Conservation (phyloP, 2,329 filamentous ascomycete species). For the Fusarium dimerum region DNA sequence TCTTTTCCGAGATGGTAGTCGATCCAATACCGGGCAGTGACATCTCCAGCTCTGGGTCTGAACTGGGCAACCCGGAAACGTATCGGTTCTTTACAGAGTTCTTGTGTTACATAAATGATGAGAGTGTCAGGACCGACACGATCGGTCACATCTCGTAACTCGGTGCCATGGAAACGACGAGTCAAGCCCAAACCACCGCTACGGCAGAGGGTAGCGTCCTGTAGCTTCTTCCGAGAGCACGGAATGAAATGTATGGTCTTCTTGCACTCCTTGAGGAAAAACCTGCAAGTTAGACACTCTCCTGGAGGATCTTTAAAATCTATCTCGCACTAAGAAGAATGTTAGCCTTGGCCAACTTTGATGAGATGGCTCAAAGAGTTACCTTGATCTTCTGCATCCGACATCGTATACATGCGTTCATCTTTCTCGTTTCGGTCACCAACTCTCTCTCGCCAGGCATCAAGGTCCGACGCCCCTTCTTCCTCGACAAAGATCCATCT, state of each 20-base stretch:
- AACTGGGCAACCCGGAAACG: constrained; percentile 45
- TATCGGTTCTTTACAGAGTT: constrained; percentile 39
- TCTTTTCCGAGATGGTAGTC: constrained; percentile 27
- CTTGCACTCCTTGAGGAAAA: constrained; percentile 40
- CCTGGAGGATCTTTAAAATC: constrained; percentile 33
- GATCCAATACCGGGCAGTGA: constrained; percentile 41
- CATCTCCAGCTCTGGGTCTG: constrained; percentile 37
- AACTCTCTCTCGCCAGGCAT: neutral
- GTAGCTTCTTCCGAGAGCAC: constrained; percentile 47
- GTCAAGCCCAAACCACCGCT: constrained; percentile 46
- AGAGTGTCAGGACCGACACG: constrained; percentile 30
- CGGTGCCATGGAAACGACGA: constrained; percentile 41
- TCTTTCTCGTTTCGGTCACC: constrained; percentile 3
- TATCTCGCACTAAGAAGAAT: constrained; percentile 37
- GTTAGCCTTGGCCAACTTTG: too few relatives aligned
- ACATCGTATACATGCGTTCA: constrained; percentile 21
- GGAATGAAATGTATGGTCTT: constrained; percentile 49
- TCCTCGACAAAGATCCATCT: neutral
- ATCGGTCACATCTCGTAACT: constrained; percentile 43
- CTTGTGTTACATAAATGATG: constrained; percentile 42
- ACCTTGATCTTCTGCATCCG: constrained; percentile 26
- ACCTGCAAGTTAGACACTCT: constrained; percentile 43
- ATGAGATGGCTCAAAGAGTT: too few relatives aligned
- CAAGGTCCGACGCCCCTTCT: constrained; percentile 1
- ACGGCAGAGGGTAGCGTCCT: constrained; percentile 44